phyloP scores from a whole-genome alignment of 208 protist genomes.

The Crithidia bombi region DNA sequence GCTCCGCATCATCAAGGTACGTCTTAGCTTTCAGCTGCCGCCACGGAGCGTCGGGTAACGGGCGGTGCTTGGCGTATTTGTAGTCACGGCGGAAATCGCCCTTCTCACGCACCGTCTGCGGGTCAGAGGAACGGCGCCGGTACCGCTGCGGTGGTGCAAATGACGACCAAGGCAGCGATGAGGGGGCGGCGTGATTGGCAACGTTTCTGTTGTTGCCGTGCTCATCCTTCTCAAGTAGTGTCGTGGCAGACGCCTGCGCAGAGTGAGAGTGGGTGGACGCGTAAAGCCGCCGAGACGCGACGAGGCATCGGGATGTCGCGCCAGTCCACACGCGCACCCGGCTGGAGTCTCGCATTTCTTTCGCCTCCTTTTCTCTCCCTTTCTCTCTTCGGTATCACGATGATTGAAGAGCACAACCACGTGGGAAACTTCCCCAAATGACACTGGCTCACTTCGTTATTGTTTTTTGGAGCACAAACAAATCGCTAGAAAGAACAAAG shows the following conservation, averaged over 20 bases:
- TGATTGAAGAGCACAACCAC: too few species aligned
- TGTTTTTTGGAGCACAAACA: too few species aligned
- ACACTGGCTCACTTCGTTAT: too few species aligned
- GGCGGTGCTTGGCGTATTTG: slow-evolving; percentile 70
- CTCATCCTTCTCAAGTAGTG: too few species aligned
- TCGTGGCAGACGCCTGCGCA: neutral
- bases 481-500: too few species aligned
- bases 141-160: slow-evolving; percentile 35
- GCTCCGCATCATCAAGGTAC: slow-evolving; percentile 91
- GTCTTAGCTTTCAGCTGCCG: slow-evolving; percentile 65
- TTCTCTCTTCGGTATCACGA: neutral
- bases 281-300: slow-evolving; percentile 4
- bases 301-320: neutral
- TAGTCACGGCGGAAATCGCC: slow-evolving; percentile 81
- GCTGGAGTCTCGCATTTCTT: neutral
- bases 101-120: slow-evolving; percentile 70
- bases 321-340: slow-evolving; percentile 8
- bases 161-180: neutral
- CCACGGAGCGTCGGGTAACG: slow-evolving; percentile 80
- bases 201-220: neutral
- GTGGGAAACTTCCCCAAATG: too few species aligned
- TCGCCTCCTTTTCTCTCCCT: neutral
- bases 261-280: neutral
- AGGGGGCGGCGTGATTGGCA: neutral
- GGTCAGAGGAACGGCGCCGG: slow-evolving; percentile 72